Evolutionary conservation across 1,139 yeast genomes (phyloP).

Genomic region (Arxiozyma bovina): DNA sequence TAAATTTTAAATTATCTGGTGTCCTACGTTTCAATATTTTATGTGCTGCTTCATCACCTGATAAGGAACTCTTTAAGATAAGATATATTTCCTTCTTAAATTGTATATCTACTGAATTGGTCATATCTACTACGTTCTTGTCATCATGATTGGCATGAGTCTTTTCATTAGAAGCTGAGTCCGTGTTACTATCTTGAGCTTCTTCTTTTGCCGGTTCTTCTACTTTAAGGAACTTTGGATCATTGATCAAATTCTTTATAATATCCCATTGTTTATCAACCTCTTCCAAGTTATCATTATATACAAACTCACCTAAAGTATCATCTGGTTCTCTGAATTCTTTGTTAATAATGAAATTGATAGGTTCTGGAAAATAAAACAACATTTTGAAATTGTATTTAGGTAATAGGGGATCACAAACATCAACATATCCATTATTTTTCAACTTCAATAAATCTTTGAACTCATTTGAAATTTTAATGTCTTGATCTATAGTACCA

Average conservation of each 20-base stretch:
- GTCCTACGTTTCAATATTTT: constrained; percentile 52
- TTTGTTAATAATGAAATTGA: constrained; percentile 1
- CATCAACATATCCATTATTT: neutral
- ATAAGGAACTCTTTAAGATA: constrained; percentile 85
- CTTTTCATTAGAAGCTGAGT: neutral
- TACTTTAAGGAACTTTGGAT: neutral
- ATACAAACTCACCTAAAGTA: constrained; percentile 9
- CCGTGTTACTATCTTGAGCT: neutral
- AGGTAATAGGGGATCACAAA: neutral
- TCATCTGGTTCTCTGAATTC: constrained; percentile 4
- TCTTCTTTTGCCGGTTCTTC: constrained; percentile 14
- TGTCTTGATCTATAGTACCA: neutral
- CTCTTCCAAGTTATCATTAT: constrained; percentile 24
- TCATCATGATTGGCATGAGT: neutral
- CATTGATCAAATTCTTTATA: constrained; percentile 12
- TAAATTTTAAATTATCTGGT: constrained; percentile 34
- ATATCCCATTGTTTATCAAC: constrained; percentile 18
- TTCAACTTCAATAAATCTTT: constrained; percentile 42
- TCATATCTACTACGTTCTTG: constrained; percentile 49
- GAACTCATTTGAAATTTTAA: constrained; percentile 32
- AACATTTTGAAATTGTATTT: neutral
- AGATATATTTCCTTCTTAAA: constrained; percentile 70
- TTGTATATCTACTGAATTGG: constrained; percentile 53
- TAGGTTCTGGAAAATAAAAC: neutral
- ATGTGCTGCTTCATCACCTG: constrained; percentile 90